Evolutionary conservation across 192 early-diverging fungal genomes (phyloP).

Genomic region (Podila verticillata): DNA sequence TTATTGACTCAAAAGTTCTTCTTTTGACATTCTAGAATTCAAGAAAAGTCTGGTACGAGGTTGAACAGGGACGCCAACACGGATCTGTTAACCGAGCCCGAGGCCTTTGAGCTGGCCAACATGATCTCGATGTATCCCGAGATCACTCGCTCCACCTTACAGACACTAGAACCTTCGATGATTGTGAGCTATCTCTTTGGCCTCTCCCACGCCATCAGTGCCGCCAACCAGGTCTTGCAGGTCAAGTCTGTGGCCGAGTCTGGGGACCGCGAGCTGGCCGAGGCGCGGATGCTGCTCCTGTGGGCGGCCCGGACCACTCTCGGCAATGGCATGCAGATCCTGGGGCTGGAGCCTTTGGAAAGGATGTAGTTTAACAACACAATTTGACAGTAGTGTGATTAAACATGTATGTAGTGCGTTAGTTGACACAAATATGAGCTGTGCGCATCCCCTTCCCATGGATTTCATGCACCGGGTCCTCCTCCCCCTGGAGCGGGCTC

Average conservation of each 20-base stretch:
- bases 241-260: conserved; percentile 67
- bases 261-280: conserved; percentile 63
- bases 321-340: conserved; percentile 78
- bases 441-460: too few relatives aligned
- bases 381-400: too few relatives aligned
- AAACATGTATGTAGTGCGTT: too few relatives aligned
- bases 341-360: conserved; percentile 83
- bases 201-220: conserved; percentile 77
- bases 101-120: conserved; percentile 75
- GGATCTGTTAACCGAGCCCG: conserved; percentile 72
- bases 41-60: conserved; percentile 68
- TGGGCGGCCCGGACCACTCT: conserved; percentile 82
- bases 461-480: too few relatives aligned
- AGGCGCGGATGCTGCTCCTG: conserved; percentile 81
- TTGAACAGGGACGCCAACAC: conserved; percentile 63
- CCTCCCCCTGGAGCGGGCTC: too few relatives aligned
- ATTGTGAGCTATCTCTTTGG: conserved; percentile 82
- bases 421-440: too few relatives aligned
- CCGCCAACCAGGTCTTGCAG: conserved; percentile 69
- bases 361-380: conserved; percentile 71
- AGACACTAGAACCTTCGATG: conserved; percentile 80
- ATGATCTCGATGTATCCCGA: conserved; percentile 86
- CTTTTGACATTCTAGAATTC: conserved; percentile 60
- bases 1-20: background rate
- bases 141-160: conserved; percentile 65